Base-by-base conservation (phyloP, 2,329 filamentous ascomycete genomes). In the Ophiocordyceps camponoti-floridani region DNA sequence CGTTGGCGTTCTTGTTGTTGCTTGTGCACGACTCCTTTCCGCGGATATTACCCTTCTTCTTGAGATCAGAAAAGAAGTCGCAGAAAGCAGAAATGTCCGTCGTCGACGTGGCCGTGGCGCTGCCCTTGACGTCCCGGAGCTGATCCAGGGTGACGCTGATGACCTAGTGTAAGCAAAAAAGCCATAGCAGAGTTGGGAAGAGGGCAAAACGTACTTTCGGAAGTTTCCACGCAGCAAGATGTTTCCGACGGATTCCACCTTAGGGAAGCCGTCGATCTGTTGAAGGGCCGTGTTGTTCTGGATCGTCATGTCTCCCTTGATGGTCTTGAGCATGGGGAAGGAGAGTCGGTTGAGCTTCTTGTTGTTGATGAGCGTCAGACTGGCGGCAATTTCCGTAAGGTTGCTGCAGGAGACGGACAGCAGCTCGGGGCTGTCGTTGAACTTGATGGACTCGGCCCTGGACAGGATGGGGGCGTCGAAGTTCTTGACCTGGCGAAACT, bases 201-300 rank as follows among this genome's bases (percentile, higher is more conserved):
- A 1, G 12, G 16, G 9, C 9, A 37, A 14, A 37, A 75, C 84
- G 70, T 73, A 93, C 86, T 75, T 70, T 50, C 77, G 73, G 64
- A 95, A 93, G 68, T 78, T 82, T 56, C 91, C 91, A 55, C 79
- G 79, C 62, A 94, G 77, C 62, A 86, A 81, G 58, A 96, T 71
- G 55, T 85, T 86, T 66, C 88, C 89, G 47, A 95, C 76, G 45
- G 68, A 74, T 58, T 74, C 58, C 27, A 98, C 74, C 51, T 69
- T 59, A 49, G 73, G 71, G 65, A 96, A 83, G 31, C 76, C 77
- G 51, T 73, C 63, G 46, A 95, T 70, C 48, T 67, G 60, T 46
- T 64, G 54, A 31, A 95, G 73, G 46, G 70, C 68, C 48, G 85
- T 84, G 79, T 96, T 95, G 77, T 94, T 94, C 65, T 84, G 81